phyloP scores from a whole-genome alignment of 352 stramenopile genomes.

The Phytopythium helicoides region DNA sequence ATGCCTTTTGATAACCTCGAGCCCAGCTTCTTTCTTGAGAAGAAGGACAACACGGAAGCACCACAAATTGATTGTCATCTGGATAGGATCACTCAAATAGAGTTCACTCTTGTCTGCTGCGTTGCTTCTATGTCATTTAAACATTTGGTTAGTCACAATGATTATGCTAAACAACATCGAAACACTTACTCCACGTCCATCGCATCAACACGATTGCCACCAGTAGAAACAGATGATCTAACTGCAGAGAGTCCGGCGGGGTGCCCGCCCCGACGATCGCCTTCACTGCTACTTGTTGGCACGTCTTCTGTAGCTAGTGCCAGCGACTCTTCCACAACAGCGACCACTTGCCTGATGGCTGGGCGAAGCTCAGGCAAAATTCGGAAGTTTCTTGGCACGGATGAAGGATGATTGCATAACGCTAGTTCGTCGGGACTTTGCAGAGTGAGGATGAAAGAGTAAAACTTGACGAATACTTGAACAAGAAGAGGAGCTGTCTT shows the following conservation, averaged over 20 bases:
- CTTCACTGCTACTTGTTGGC: neutral
- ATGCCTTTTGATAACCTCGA: slow-evolving; percentile 54
- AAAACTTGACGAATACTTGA: slow-evolving; percentile 39
- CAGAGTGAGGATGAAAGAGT: slow-evolving; percentile 66
- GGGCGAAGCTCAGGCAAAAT: slow-evolving; percentile 56
- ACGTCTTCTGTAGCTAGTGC: slow-evolving; percentile 1
- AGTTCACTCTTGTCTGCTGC: neutral
- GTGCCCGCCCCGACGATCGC: neutral
- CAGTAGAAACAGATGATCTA: too few relatives aligned
- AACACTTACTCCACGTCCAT: slow-evolving; percentile 6
- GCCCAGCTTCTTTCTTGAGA: slow-evolving; percentile 72
- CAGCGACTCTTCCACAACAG: slow-evolving; percentile 31
- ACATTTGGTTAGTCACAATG: neutral
- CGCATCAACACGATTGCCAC: neutral
- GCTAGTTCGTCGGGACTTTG: slow-evolving; percentile 41
- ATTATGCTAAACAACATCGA: neutral
- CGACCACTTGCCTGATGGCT: slow-evolving; percentile 53
- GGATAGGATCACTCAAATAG: slow-evolving; percentile 5
- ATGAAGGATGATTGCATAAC: slow-evolving; percentile 45
- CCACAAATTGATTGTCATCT: slow-evolving; percentile 58
- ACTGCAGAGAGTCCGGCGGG: too few relatives aligned
- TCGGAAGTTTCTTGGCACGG: slow-evolving; percentile 54
- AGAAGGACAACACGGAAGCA: slow-evolving; percentile 70
- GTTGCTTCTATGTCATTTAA: neutral
- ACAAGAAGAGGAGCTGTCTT: slow-evolving; percentile 32